Percentiles rank a stretch among this genome's conserved stretches.
Conservation (phyloP, 1,284 basidiomycete genomes). For the Gymnopus androsaceus region DNA sequence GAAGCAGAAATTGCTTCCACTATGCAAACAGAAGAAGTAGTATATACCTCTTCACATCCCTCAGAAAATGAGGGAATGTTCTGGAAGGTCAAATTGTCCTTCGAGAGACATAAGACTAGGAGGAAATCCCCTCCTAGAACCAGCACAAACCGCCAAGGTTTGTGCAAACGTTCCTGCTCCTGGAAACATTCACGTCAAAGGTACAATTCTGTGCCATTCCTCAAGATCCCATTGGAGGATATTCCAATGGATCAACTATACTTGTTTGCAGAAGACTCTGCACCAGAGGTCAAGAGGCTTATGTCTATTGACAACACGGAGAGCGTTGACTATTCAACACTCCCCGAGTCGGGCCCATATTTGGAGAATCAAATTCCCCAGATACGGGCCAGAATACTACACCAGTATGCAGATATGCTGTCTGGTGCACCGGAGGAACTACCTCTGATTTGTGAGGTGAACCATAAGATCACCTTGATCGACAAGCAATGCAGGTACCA, state of each 20-base stretch:
- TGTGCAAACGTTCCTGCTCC: neutral
- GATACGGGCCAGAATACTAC: conserved; percentile 23
- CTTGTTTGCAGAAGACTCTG: neutral
- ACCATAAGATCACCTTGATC: conserved; percentile 33
- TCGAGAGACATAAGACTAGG: neutral
- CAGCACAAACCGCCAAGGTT: neutral
- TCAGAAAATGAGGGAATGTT: too few species aligned
- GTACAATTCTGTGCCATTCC: too few species aligned
- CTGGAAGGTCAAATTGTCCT: too few species aligned
- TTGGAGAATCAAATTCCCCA: conserved; percentile 19
- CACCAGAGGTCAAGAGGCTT: neutral
- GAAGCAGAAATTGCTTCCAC: neutral
- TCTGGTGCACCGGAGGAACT: conserved; percentile 22
- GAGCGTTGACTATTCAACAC: neutral
- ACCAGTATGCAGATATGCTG: conserved; percentile 24
- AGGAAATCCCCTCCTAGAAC: neutral
- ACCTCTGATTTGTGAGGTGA: conserved; percentile 30
- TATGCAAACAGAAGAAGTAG: neutral
- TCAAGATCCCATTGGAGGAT: neutral
- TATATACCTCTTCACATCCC: neutral
- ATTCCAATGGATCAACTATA: neutral
- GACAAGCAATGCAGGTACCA: conserved; percentile 26
- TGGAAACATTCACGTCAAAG: neutral
- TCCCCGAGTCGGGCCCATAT: conserved; percentile 2
- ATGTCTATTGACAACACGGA: neutral